These are phyloP conservation scores for Microbotryomycetes sp. DNA, from an alignment of 1,284 basidiomycete genomes.

Conservation along the genomic window DNA sequence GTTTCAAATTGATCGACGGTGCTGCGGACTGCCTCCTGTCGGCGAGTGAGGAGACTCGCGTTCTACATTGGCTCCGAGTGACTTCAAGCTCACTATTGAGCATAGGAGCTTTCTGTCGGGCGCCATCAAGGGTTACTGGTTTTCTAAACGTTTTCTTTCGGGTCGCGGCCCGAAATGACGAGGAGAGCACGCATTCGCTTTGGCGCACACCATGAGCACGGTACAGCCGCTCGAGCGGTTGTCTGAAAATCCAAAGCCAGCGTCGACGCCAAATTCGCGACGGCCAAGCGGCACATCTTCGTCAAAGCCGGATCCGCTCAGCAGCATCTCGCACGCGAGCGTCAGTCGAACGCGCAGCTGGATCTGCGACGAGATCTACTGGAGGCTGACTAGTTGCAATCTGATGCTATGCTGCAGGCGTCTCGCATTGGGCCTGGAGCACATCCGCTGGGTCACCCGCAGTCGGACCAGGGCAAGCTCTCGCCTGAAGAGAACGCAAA, in stretches of 20 bases:
- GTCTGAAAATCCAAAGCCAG: constrained; percentile 14
- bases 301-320: constrained; percentile 21
- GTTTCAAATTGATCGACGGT: too few relatives aligned
- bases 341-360: background rate
- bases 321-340: constrained; percentile 23
- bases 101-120: too few relatives aligned
- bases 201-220: too few relatives aligned
- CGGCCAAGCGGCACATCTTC: constrained; percentile 13
- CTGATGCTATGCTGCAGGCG: constrained; percentile 1
- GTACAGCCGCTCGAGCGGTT: constrained; percentile 5
- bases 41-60: too few relatives aligned
- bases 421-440: constrained; percentile 17
- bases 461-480: constrained; percentile 13
- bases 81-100: too few relatives aligned
- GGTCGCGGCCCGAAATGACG: too few relatives aligned
- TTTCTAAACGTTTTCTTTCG: too few relatives aligned
- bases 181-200: too few relatives aligned
- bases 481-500: constrained; percentile 52
- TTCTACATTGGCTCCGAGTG: too few relatives aligned
- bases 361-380: background rate
- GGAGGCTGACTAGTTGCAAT: too few relatives aligned
- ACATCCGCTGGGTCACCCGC: background rate
- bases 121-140: too few relatives aligned
- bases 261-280: constrained; percentile 8
- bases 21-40: too few relatives aligned